Conservation (phyloP, 257 asterid genomes). For the Mentha longifolia region DNA sequence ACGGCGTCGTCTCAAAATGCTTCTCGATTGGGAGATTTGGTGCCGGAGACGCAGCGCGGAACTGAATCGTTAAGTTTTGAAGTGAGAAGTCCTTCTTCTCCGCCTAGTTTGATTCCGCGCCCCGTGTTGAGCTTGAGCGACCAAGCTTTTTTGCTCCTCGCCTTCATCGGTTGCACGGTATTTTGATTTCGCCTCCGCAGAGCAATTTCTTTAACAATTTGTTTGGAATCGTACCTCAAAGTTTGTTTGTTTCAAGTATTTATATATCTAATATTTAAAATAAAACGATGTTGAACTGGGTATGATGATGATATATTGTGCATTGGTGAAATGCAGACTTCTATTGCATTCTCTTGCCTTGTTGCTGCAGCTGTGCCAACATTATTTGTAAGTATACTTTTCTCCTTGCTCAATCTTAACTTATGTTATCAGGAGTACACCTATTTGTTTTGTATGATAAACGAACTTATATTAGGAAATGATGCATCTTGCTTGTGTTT, state of each 20-base stretch:
- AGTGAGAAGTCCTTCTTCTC: constrained; percentile 56
- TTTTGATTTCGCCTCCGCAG: not conserved
- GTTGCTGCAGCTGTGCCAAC: constrained; percentile 84
- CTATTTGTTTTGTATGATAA: not conserved
- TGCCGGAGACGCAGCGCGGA: constrained; percentile 31
- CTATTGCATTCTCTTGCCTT: constrained; percentile 64
- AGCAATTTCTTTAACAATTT: not conserved
- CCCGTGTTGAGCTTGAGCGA: constrained; percentile 64
- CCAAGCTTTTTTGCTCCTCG: constrained; percentile 68
- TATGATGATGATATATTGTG: not conserved
- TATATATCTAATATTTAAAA: too few species aligned
- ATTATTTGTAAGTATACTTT: constrained; percentile 56
- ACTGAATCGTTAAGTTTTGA: constrained; percentile 45
- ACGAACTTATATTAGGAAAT: not conserved
- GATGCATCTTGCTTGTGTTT: not conserved
- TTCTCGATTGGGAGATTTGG: constrained; percentile 33
- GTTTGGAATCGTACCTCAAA: not conserved
- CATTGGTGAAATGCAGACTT: constrained; percentile 55
- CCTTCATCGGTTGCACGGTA: constrained; percentile 84
- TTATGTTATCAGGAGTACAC: not conserved
- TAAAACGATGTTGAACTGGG: too few species aligned
- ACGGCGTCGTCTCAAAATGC: constrained; percentile 31
- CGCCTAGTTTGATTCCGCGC: constrained; percentile 37
- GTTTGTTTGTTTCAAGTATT: not conserved
- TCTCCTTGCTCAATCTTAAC: too few species aligned